Evolutionary conservation across 352 stramenopile genomes (phyloP), one percentile per base, ranked within the genome.

Genomic region (Pythium phragmitis): DNA sequence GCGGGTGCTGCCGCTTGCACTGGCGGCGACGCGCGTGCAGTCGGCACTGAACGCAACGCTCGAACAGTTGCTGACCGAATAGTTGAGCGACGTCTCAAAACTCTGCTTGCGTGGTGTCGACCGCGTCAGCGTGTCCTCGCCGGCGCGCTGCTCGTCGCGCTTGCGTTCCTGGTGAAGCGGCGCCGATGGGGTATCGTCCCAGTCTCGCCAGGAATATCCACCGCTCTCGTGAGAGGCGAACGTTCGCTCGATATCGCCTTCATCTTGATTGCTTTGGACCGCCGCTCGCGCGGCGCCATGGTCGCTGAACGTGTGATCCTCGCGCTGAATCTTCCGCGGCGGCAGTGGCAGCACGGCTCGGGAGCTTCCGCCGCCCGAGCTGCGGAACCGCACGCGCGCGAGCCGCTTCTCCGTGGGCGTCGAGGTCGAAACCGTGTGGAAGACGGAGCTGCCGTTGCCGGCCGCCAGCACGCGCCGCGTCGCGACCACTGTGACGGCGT

Each of bases 341-440:
- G 63, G 63, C 49, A 70, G 45, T 23, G 60, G 56, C 48, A 55
- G 30, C 13, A 70, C 48, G 7, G 23, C 41, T 47, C 37, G 69
- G 30, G 39, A 5, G 23, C 21, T 63, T 7, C 34, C 41, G 37
- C 14, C 23, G 2, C 45, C 26, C 14, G 49, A 21, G 39, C 49
- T 28, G 26, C 58, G 65, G 50, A 64, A 66, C 7, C 69, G 72
- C 61, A 79, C 54, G 51, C 65, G 63, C 33, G 67, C 67, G 12
- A 75, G 60, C 4, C 72, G 58, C 57, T 76, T 77, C 6, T 72
- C 72, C 49, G 74, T 80, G 19, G 79, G 76, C 13, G 76, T 87
- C 3, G 79, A 80, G 13, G 80, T 71, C 21, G 78, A 82, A 19
- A 89, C 77, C 0, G 80, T 87, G 63, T 88, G 77, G 51, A 73